Evolutionary conservation across 2,329 filamentous ascomycete species (phyloP).

Genomic region (Onygenales sp.): DNA sequence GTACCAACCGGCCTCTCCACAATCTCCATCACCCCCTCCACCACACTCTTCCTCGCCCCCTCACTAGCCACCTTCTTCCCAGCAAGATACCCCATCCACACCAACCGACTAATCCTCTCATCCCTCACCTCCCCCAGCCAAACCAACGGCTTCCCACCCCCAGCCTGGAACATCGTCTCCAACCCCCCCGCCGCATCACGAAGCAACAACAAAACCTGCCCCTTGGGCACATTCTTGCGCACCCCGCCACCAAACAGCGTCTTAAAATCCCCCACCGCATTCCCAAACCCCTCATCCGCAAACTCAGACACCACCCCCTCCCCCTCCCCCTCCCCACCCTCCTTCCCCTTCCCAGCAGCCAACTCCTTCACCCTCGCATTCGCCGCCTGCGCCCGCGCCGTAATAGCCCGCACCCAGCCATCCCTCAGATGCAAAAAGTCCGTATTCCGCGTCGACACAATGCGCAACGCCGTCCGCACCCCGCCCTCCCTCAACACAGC

Average conservation of each 20-base stretch:
- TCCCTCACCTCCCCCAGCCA: slow-evolving; percentile 65
- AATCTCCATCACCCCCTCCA: slow-evolving; percentile 79
- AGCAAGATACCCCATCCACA: slow-evolving; percentile 86
- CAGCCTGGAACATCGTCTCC: slow-evolving; percentile 55
- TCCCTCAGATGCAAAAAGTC: slow-evolving; percentile 90
- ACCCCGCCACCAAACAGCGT: slow-evolving; percentile 66
- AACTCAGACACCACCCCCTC: slow-evolving; percentile 33
- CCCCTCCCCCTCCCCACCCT: slow-evolving; percentile 31
- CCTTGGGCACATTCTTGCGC: slow-evolving; percentile 61
- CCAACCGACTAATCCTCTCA: slow-evolving; percentile 65
- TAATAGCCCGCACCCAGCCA: slow-evolving; percentile 79
- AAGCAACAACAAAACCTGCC: slow-evolving; percentile 63
- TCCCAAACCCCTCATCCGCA: slow-evolving; percentile 66
- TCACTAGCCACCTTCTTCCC: slow-evolving; percentile 84
- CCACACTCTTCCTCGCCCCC: slow-evolving; percentile 66
- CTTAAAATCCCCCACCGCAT: slow-evolving; percentile 68
- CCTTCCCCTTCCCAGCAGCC: slow-evolving; percentile 31
- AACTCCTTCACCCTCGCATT: slow-evolving; percentile 38
- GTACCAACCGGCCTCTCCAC: slow-evolving; percentile 82
- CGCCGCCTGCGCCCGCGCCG: slow-evolving; percentile 55
- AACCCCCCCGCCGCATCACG: slow-evolving; percentile 58
- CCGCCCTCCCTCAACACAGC: slow-evolving; percentile 55
- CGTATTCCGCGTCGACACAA: slow-evolving; percentile 85
- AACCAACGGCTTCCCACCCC: slow-evolving; percentile 38
- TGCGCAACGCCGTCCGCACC: slow-evolving; percentile 68